These are phyloP conservation scores for Kwoniella dendrophila DNA, from an alignment of 768 basidiomycete genomes.

Conservation along the genomic window DNA sequence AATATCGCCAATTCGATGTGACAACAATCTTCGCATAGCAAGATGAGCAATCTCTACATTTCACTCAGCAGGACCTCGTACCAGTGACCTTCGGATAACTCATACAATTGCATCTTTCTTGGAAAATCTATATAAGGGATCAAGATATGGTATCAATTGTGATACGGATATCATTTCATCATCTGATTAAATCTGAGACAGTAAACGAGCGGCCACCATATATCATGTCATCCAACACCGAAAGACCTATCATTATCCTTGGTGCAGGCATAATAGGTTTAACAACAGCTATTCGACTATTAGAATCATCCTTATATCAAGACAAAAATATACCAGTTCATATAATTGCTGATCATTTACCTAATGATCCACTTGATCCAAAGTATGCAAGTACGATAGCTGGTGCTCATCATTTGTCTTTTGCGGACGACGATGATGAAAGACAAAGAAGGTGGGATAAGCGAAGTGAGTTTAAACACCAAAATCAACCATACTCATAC, in stretches of 20 bases:
- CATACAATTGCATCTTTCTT: too few species aligned
- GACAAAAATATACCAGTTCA: constrained; percentile 27
- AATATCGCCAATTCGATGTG: too few species aligned
- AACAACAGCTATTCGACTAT: constrained; percentile 52
- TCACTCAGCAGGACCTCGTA: too few species aligned
- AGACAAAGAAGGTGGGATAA: constrained; percentile 48
- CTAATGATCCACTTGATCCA: constrained; percentile 45
- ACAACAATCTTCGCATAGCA: too few species aligned
- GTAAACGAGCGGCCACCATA: neutral
- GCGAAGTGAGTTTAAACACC: constrained; percentile 36
- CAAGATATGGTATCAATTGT: too few species aligned
- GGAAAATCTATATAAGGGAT: too few species aligned
- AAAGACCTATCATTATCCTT: constrained; percentile 49
- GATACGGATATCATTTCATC: too few species aligned
- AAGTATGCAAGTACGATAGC: constrained; percentile 49
- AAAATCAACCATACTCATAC: too few species aligned
- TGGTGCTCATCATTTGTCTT: constrained; percentile 56
- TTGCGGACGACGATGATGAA: constrained; percentile 52
- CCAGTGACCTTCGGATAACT: too few species aligned
- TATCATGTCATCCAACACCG: neutral
- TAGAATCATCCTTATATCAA: constrained; percentile 30
- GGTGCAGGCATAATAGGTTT: constrained; percentile 57
- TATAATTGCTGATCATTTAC: constrained; percentile 52
- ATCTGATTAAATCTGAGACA: too few species aligned
- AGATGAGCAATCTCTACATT: too few species aligned